Percentiles rank a stretch among this genome's conserved stretches.
Conservation (phyloP, 495 filamentous ascomycete species). For the Ramalina intermedia region DNA sequence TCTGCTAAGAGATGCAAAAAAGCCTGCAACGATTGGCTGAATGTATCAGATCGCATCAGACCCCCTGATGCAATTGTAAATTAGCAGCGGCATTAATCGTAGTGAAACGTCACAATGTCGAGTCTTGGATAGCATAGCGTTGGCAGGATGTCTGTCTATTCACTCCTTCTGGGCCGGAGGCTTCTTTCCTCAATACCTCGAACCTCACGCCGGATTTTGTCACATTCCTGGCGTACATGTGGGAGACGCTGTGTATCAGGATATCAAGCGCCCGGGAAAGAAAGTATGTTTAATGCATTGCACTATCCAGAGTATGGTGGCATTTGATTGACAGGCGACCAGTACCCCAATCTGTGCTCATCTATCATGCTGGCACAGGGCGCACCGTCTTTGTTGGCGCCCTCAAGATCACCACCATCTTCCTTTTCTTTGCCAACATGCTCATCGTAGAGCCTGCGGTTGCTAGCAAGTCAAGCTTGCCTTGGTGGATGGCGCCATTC, state of each 20-base stretch:
- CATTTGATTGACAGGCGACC: neutral
- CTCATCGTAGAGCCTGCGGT: slow-evolving; percentile 47
- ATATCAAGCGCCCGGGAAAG: slow-evolving; percentile 5
- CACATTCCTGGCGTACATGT: neutral
- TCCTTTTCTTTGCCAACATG: slow-evolving; percentile 49
- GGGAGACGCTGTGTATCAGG: neutral
- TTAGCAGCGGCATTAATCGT: no score
- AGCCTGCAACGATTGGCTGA: no score
- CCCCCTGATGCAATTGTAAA: no score
- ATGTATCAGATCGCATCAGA: no score
- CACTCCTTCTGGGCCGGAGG: no score
- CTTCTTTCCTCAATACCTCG: no score
- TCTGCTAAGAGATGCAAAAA: no score
- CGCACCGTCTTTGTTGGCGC: slow-evolving; percentile 50
- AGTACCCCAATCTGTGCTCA: slow-evolving; percentile 45
- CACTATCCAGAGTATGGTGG: neutral
- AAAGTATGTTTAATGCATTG: neutral
- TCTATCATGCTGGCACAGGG: slow-evolving; percentile 59
- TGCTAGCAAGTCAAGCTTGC: slow-evolving; percentile 31
- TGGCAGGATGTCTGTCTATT: no score
- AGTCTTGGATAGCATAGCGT: no score
- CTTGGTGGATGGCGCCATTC: slow-evolving; percentile 28
- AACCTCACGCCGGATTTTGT: no score
- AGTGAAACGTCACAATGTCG: no score
- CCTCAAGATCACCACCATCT: slow-evolving; percentile 55